These are phyloP conservation scores for Tuber microsphaerosporum DNA, from an alignment of 495 filamentous ascomycete genomes.

Conservation along the genomic window DNA sequence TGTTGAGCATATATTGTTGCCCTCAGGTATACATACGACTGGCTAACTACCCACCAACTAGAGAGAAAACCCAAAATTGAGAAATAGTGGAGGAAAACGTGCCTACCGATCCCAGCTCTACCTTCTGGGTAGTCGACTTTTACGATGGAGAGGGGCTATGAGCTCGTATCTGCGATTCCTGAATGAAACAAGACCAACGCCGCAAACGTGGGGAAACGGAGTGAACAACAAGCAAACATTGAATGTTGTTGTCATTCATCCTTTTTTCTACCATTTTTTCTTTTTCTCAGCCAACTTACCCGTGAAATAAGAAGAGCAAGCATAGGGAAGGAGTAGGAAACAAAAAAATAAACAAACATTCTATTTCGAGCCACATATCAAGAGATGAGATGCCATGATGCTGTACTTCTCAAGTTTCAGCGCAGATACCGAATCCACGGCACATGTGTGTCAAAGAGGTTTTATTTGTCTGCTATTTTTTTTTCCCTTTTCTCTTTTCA, in stretches of 20 bases:
- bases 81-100: background rate
- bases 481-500: background rate
- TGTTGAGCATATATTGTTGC: background rate
- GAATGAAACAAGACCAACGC: background rate
- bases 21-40: background rate
- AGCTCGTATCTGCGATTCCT: background rate
- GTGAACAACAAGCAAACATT: background rate
- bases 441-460: background rate
- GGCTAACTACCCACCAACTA: background rate
- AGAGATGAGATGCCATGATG: slow-evolving; percentile 4
- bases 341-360: background rate
- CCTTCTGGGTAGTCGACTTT: background rate
- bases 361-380: slow-evolving; percentile 2
- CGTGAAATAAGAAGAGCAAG: background rate
- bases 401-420: background rate
- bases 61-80: background rate
- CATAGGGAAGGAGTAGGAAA: background rate
- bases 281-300: background rate
- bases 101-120: background rate
- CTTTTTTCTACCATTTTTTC: too few relatives aligned
- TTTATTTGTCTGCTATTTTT: background rate
- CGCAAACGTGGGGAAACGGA: background rate
- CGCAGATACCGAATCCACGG: background rate
- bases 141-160: background rate
- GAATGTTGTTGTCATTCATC: background rate